Percentiles rank a stretch among this genome's conserved stretches.
Conservation (phyloP, 768 basidiomycete species). For the Hypholoma fasciculare region DNA sequence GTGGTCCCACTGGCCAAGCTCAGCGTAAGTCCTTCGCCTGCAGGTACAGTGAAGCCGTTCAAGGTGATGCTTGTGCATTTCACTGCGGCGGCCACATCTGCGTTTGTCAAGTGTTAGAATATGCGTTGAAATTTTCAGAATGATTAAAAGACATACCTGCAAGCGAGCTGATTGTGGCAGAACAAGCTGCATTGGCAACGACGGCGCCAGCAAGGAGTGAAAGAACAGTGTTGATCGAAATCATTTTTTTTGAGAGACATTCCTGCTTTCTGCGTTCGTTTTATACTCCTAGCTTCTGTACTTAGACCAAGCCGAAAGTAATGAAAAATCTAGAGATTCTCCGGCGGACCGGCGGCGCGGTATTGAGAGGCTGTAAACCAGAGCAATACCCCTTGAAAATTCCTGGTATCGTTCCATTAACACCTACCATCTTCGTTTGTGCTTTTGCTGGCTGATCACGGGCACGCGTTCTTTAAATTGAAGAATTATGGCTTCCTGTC, state of each 20-base stretch:
- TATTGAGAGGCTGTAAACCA: not conserved
- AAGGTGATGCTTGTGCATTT: slow-evolving; percentile 8
- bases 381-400: no score
- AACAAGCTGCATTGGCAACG: slow-evolving; percentile 33
- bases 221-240: slow-evolving; percentile 10
- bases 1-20: slow-evolving; percentile 7
- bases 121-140: not conserved
- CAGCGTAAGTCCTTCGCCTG: slow-evolving; percentile 2
- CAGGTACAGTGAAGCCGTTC: slow-evolving; percentile 7
- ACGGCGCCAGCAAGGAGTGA: slow-evolving; percentile 12
- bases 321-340: not conserved
- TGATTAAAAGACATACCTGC: slow-evolving; percentile 23
- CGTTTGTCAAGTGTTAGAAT: not conserved
- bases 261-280: not conserved
- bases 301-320: not conserved
- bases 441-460: no score
- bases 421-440: no score
- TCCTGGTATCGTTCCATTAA: no score
- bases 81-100: slow-evolving; percentile 6
- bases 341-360: slow-evolving; percentile 5
- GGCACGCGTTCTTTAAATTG: no score
- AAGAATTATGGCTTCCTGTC: not conserved
- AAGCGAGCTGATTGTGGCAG: slow-evolving; percentile 55
- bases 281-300: not conserved
- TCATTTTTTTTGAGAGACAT: slow-evolving; percentile 9